These are phyloP conservation scores for Astrothelium subdiscretum DNA, from an alignment of 495 filamentous ascomycete genomes.

Conservation along the genomic window DNA sequence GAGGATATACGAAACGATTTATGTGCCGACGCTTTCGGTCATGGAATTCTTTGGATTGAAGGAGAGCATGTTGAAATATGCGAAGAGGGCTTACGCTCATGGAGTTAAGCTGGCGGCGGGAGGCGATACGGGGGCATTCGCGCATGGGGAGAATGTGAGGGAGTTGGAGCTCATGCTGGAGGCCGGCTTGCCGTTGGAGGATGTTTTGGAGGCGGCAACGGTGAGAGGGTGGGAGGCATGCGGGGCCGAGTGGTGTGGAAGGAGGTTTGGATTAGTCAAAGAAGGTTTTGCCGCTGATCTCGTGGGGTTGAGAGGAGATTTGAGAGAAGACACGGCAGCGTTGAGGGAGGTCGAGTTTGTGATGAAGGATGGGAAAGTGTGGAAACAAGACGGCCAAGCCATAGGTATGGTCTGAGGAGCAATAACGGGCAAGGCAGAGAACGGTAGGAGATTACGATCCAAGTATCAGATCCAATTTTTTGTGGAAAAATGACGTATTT, in stretches of 20 bases:
- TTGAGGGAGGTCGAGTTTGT: constrained; percentile 39
- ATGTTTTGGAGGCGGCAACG: constrained; percentile 35
- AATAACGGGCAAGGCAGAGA: neutral
- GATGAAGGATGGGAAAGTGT: constrained; percentile 40
- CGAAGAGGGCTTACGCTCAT: constrained; percentile 26
- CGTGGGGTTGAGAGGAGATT: constrained; percentile 25
- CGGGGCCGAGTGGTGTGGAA: constrained; percentile 37
- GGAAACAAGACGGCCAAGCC: constrained; percentile 21
- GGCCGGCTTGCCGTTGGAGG: constrained; percentile 37
- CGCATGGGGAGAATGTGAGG: constrained; percentile 38
- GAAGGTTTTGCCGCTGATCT: constrained; percentile 39
- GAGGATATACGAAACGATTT: constrained; percentile 31
- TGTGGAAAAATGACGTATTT: no score
- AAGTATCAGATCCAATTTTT: no score
- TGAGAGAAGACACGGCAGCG: constrained; percentile 26
- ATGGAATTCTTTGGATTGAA: constrained; percentile 21
- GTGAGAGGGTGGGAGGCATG: constrained; percentile 42
- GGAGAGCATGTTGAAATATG: constrained; percentile 16
- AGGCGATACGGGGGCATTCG: constrained; percentile 41
- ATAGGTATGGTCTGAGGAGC: constrained; percentile 6
- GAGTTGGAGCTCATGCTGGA: constrained; percentile 41
- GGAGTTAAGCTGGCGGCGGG: constrained; percentile 37
- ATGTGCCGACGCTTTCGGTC: constrained; percentile 39
- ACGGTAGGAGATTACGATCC: neutral
- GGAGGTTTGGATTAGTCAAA: constrained; percentile 38